These are phyloP conservation scores for Ogataea saltuana DNA, from an alignment of 805 yeast species.

Conservation along the genomic window DNA sequence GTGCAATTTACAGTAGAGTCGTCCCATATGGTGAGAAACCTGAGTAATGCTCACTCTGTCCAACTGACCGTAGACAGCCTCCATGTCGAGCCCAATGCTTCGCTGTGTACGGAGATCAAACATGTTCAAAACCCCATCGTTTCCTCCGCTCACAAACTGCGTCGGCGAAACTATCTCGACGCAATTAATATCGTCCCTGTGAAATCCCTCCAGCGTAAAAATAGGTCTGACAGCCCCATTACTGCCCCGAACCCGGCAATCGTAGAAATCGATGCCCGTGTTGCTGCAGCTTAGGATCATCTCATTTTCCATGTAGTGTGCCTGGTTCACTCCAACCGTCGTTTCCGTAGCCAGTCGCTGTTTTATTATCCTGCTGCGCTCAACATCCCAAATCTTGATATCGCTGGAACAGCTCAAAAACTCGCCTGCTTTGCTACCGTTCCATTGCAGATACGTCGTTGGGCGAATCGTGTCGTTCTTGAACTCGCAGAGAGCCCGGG, in stretches of 20 bases:
- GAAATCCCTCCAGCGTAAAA: constrained; percentile 12
- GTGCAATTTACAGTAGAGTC: constrained; percentile 15
- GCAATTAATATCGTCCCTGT: constrained; percentile 21
- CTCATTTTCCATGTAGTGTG: constrained; percentile 12
- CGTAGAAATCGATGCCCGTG: constrained; percentile 17
- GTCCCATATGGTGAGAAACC: constrained; percentile 10
- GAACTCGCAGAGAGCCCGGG: constrained; percentile 6
- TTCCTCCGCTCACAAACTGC: constrained; percentile 21
- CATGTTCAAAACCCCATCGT: constrained; percentile 21
- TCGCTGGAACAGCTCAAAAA: constrained; percentile 20
- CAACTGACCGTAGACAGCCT: constrained; percentile 12
- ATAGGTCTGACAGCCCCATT: constrained; percentile 8
- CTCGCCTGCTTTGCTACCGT: constrained; percentile 8
- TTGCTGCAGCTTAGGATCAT: constrained; percentile 16
- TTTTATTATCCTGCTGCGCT: constrained; percentile 1
- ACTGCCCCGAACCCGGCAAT: constrained; percentile 10
- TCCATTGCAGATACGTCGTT: constrained; percentile 10
- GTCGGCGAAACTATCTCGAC: constrained; percentile 3
- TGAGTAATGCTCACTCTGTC: constrained; percentile 17
- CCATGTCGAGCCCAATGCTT: constrained; percentile 17
- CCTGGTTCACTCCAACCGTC: constrained; percentile 11
- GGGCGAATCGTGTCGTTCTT: constrained; percentile 15
- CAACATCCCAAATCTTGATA: constrained; percentile 20
- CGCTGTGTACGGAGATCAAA: constrained; percentile 18
- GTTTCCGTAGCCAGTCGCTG: not conserved